These are phyloP conservation scores for Aaosphaeria arxii DNA, from an alignment of 2,329 filamentous ascomycete species.

Conservation along the genomic window DNA sequence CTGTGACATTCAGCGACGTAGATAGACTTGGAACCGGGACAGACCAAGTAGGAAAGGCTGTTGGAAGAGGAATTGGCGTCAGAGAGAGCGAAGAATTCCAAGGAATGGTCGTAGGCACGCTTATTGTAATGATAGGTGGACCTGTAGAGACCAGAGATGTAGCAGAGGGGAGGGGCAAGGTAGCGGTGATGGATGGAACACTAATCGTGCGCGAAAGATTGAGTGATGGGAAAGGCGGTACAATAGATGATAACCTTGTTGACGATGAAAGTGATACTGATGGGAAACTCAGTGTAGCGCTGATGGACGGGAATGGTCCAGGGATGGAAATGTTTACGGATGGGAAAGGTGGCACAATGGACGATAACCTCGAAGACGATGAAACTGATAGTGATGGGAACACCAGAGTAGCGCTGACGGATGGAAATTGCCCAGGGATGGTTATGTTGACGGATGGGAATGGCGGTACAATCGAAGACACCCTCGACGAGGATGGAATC, in stretches of 20 bases:
- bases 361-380: neutral
- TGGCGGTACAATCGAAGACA: too few species aligned
- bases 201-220: neutral
- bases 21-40: neutral
- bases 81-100: neutral
- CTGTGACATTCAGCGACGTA: too few species aligned
- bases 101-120: neutral
- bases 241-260: neutral
- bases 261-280: too few species aligned
- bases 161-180: too few species aligned
- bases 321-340: neutral
- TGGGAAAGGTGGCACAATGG: neutral
- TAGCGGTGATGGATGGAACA: too few species aligned
- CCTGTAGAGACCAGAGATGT: too few species aligned
- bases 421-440: neutral
- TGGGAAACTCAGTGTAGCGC: too few species aligned
- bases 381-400: neutral
- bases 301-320: too few species aligned
- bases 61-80: neutral
- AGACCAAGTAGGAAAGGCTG: neutral
- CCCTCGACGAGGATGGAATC: neutral
- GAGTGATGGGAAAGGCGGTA: slow-evolving; percentile 1
- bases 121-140: neutral
- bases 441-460: too few species aligned
- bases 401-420: slow-evolving; percentile 1